Evolutionary conservation across 805 yeast species (phyloP).

Genomic region (Spathaspora arborariae): DNA sequence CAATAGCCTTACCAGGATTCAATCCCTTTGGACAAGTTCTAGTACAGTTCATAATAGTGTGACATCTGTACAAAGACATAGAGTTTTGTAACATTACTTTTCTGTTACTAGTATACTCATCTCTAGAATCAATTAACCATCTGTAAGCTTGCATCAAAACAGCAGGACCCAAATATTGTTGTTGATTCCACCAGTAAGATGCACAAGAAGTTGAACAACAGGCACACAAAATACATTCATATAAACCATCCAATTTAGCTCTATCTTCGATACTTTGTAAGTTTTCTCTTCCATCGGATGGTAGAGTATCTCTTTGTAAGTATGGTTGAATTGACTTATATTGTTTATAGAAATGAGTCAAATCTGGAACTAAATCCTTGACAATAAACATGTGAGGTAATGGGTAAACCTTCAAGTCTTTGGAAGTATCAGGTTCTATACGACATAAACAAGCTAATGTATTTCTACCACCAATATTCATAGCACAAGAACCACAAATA

Average conservation of each 20-base stretch:
- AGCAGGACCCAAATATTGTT: conserved; percentile 97
- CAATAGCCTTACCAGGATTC: conserved; percentile 97
- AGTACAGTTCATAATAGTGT: conserved; percentile 98
- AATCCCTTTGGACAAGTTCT: conserved; percentile 97
- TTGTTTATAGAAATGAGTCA: conserved; percentile 96
- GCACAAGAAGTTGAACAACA: conserved; percentile 99
- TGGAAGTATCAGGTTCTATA: conserved; percentile 74
- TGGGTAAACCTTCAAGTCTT: conserved; percentile 87
- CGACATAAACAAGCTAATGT: conserved; percentile 95
- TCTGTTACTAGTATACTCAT: conserved; percentile 79
- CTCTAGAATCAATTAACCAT: conserved; percentile 98
- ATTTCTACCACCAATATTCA: conserved; percentile 98
- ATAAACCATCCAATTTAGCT: conserved; percentile 92
- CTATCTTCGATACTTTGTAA: conserved; percentile 90
- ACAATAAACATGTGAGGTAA: conserved; percentile 98
- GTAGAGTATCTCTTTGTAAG: conserved; percentile 75
- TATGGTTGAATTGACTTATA: conserved; percentile 97
- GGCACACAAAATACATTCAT: conserved; percentile 97
- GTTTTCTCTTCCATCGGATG: conserved; percentile 90
- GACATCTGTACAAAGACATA: conserved; percentile 97
- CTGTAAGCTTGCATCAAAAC: conserved; percentile 98
- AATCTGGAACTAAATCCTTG: conserved; percentile 94
- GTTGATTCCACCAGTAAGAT: conserved; percentile 99
- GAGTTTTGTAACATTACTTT: conserved; percentile 90
- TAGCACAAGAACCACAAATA: conserved; percentile 98